Evolutionary conservation across 306 rosid species (phyloP).

Genomic region (Lagenaria siceraria): DNA sequence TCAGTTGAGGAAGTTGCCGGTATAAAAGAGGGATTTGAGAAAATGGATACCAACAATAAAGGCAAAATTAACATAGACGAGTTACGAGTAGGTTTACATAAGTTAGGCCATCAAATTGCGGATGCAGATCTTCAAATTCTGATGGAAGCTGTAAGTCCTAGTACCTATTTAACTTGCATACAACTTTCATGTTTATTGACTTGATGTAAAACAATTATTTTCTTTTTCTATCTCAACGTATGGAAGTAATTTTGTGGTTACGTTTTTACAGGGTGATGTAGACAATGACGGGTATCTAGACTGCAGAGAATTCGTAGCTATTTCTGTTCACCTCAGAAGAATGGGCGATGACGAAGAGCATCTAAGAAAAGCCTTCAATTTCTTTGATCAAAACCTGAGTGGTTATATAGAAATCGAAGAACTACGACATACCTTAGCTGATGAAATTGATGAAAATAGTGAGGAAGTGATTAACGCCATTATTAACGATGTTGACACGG

Average conservation of each 20-base stretch:
- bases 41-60: constrained; percentile 57
- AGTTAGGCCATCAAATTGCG: constrained; percentile 70
- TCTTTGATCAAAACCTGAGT: constrained; percentile 60
- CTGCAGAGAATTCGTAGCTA: constrained; percentile 82
- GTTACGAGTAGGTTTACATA: constrained; percentile 65
- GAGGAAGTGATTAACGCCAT: constrained; percentile 78
- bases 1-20: constrained; percentile 89
- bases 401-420: constrained; percentile 83
- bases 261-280: constrained; percentile 60
- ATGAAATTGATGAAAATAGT: constrained; percentile 41
- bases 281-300: constrained; percentile 79
- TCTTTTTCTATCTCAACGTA: background rate
- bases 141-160: constrained; percentile 87
- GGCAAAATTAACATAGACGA: constrained; percentile 80
- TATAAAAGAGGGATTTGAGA: constrained; percentile 62
- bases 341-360: constrained; percentile 74
- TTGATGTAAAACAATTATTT: background rate
- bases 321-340: constrained; percentile 69
- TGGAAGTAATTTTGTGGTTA: constrained; percentile 18
- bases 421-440: constrained; percentile 40
- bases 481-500: constrained; percentile 84
- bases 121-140: constrained; percentile 65
- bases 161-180: constrained; percentile 6
- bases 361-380: constrained; percentile 70
- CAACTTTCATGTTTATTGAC: background rate